A percentile compares a stretch with the other conserved stretches of the same genome.
Conservation (phyloP, 257 asterid species). For the Jasminum sambac region DNA sequence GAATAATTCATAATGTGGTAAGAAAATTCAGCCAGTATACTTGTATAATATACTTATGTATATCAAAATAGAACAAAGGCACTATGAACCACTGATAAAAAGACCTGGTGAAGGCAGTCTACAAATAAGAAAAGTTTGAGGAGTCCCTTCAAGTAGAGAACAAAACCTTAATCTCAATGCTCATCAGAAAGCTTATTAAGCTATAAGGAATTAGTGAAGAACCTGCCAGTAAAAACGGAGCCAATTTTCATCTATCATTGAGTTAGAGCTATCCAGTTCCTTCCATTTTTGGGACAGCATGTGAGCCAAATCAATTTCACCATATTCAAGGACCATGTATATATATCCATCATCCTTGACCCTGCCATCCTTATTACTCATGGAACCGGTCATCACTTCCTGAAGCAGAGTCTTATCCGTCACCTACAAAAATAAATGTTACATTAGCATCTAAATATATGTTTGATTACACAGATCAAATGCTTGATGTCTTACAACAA, state of each 20-base stretch:
- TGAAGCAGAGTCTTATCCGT: constrained; percentile 83
- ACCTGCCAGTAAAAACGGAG: constrained; percentile 99
- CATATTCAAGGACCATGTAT: constrained; percentile 96
- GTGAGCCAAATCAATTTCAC: constrained; percentile 98
- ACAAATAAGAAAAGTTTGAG: neutral
- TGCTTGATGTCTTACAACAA: neutral
- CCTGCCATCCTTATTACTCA: constrained; percentile 73
- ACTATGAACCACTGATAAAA: neutral
- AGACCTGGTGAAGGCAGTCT: neutral
- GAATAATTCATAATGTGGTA: neutral
- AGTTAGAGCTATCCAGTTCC: constrained; percentile 61
- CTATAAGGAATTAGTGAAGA: constrained; percentile 20
- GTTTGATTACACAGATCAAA: neutral
- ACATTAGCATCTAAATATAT: constrained; percentile 28
- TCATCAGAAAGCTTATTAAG: constrained; percentile 14
- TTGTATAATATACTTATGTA: neutral
- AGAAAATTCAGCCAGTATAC: neutral
- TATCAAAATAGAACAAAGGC: neutral
- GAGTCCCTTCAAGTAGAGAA: neutral
- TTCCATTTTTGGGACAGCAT: constrained; percentile 95
- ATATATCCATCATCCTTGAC: constrained; percentile 86
- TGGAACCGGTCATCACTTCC: constrained; percentile 81
- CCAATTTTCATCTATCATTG: constrained; percentile 91
- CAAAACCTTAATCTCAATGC: neutral
- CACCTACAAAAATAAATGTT: constrained; percentile 54